Percentiles rank a stretch among this genome's conserved stretches.
Evolutionary conservation across 495 filamentous ascomycete species (phyloP).

Genomic region (Daldinia vernicosa): DNA sequence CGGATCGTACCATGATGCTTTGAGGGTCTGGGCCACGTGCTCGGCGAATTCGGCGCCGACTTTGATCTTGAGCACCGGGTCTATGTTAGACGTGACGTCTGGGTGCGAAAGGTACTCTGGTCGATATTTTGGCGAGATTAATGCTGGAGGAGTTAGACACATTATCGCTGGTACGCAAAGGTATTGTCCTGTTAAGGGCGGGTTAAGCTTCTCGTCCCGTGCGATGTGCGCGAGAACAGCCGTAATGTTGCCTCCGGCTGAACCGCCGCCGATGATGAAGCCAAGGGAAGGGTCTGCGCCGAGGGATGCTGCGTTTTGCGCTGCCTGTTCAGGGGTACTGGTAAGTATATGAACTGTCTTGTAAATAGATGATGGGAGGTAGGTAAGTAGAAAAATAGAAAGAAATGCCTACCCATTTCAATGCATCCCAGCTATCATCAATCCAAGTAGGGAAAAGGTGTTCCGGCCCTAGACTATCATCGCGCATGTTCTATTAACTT

Average conservation of each 20-base stretch:
- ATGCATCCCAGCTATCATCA: conserved; percentile 60
- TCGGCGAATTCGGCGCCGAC: conserved; percentile 9
- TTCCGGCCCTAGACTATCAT: conserved; percentile 55
- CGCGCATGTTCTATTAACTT: conserved; percentile 1
- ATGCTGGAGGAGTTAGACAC: conserved; percentile 20
- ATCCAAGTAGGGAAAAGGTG: conserved; percentile 56
- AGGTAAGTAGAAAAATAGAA: not conserved
- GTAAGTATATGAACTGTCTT: conserved; percentile 2
- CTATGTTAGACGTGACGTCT: conserved; percentile 30
- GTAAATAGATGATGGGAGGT: not conserved
- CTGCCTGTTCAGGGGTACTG: conserved; percentile 34
- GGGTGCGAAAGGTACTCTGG: conserved; percentile 39
- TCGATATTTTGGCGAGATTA: conserved; percentile 30
- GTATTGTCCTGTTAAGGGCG: conserved; percentile 56
- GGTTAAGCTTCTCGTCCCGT: conserved; percentile 54
- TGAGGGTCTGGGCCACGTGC: not conserved
- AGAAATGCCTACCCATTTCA: conserved; percentile 54
- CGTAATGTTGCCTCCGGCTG: conserved; percentile 59
- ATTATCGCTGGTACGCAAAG: conserved; percentile 53
- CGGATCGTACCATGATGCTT: conserved; percentile 28
- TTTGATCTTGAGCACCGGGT: conserved; percentile 29
- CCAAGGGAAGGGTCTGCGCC: conserved; percentile 53
- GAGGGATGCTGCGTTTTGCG: conserved; percentile 49
- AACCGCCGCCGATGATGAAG: conserved; percentile 61
- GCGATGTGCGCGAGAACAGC: conserved; percentile 53